Evolutionary conservation across 495 filamentous ascomycete species (phyloP), one percentile per base, ranked within the genome.

Genomic region (Thermochaetoides thermophila): DNA sequence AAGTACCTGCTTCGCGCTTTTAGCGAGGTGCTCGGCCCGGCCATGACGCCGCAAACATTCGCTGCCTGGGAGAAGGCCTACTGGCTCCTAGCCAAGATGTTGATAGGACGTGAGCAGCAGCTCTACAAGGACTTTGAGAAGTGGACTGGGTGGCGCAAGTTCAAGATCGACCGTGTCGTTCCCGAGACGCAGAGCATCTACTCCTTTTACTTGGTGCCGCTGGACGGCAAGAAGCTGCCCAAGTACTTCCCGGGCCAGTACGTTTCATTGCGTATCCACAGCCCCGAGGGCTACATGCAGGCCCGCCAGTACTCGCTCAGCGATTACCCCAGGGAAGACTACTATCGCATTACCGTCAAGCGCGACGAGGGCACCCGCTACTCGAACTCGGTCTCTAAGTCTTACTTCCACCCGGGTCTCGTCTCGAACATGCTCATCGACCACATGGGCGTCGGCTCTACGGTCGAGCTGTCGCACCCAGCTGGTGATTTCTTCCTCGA

Each of bases 331-430:
- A 48, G 52, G 1, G 43, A 55, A 13, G 61, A 68, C 17, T 72
- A 73, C 49, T 80, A 78, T 58, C 73, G 78, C 32, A 75, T 83
- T 56, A 74, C 62, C 33, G 68, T 84, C 40, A 80, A 81, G 68
- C 69, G 62, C 31, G 77, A 83, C 51, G 44, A 52, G 3, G 74
- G 70, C 16, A 37, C 69, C 12, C 38, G 57, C 23, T 38, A 61
- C 26, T 40, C 50, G 5, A 56, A 71, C 19, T 55, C 66, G 17
- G 46, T 55, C 6, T 49, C 46, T n/a, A 34, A 43, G 29, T 52
- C 39, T 8, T 50, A 49, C 41, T 43, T 50, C 36, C 43, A 58
- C 41, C 74, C 76, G 0, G 78, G 76, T n/a, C 59, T 71, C 43
- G 64, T 84, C 7, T 81, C 74, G 35, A 84, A 83, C 48, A 49